Evolutionary conservation across 1,284 basidiomycete genomes (phyloP).

Genomic region (Ustilago lituana): DNA sequence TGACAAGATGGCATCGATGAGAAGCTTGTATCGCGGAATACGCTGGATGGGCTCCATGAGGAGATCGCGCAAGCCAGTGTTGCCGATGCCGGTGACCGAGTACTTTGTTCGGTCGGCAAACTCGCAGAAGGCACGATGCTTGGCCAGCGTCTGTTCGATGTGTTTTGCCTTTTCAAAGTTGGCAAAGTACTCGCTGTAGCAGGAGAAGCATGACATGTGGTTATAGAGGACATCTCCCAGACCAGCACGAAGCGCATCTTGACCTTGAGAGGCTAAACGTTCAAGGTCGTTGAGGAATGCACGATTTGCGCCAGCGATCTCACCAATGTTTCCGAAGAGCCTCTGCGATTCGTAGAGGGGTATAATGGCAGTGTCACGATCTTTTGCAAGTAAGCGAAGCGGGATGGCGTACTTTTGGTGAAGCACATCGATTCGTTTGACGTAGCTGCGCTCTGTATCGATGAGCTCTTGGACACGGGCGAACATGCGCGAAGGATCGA

Average conservation of each 20-base stretch:
- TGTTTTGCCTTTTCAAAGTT: conserved; percentile 92
- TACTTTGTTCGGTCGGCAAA: conserved; percentile 84
- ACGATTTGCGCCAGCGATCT: conserved; percentile 84
- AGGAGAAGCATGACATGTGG: conserved; percentile 74
- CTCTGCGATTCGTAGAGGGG: conserved; percentile 89
- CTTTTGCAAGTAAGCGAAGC: conserved; percentile 82
- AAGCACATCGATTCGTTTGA: conserved; percentile 60
- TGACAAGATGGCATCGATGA: conserved; percentile 75
- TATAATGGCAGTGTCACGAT: conserved; percentile 84
- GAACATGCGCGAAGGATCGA: conserved; percentile 40
- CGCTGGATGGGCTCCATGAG: conserved; percentile 99
- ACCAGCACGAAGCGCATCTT: conserved; percentile 71
- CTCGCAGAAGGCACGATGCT: conserved; percentile 80
- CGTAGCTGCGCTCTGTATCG: conserved; percentile 65
- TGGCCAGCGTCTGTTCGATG: conserved; percentile 84
- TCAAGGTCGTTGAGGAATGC: conserved; percentile 86
- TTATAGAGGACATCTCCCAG: conserved; percentile 85
- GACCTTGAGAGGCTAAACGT: conserved; percentile 71
- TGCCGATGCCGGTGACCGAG: conserved; percentile 80
- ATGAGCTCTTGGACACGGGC: conserved; percentile 59
- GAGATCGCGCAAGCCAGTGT: conserved; percentile 83
- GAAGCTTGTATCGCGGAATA: conserved; percentile 91
- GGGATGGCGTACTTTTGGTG: conserved; percentile 80
- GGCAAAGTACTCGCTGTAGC: conserved; percentile 88
- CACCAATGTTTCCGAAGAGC: conserved; percentile 92